Conservation (phyloP, 1,284 basidiomycete genomes). For the Macrocybe sp. region DNA sequence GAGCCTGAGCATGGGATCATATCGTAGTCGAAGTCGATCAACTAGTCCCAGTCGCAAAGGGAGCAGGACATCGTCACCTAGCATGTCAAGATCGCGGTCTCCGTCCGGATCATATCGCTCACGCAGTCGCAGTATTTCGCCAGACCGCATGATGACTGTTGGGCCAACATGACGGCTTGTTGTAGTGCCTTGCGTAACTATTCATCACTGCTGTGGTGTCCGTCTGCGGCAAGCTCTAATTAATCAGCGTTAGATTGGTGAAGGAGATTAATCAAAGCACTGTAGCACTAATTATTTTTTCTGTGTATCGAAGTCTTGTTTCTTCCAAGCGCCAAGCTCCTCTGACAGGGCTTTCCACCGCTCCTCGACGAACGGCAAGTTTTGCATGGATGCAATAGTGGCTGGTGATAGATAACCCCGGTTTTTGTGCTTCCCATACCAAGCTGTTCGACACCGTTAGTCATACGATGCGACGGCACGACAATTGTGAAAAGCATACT, state of each 20-base stretch:
- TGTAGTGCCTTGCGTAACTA: too few relatives aligned
- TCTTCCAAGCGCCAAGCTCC: slow-evolving; percentile 56
- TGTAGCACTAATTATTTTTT: slow-evolving; percentile 23
- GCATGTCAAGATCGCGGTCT: slow-evolving; percentile 40
- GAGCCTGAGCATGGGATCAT: slow-evolving; percentile 30
- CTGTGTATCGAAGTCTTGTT: slow-evolving; percentile 48
- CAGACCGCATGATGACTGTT: slow-evolving; percentile 45
- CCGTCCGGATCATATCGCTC: slow-evolving; percentile 42
- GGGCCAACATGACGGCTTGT: slow-evolving; percentile 11
- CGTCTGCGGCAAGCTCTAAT: neutral
- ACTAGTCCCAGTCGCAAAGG: slow-evolving; percentile 51
- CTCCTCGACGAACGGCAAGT: slow-evolving; percentile 60
- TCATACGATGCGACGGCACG: too few relatives aligned
- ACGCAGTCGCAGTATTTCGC: slow-evolving; percentile 55
- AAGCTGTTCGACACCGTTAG: slow-evolving; percentile 39
- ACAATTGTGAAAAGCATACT: slow-evolving; percentile 40
- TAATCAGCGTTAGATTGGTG: too few relatives aligned
- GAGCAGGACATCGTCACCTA: slow-evolving; percentile 49
- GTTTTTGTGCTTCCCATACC: slow-evolving; percentile 73
- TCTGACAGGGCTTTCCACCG: slow-evolving; percentile 64
- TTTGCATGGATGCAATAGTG: slow-evolving; percentile 41
- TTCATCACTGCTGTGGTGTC: too few relatives aligned
- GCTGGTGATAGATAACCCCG: slow-evolving; percentile 66
- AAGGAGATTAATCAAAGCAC: too few relatives aligned
- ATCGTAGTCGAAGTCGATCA: slow-evolving; percentile 12